Base-by-base conservation (phyloP, 2,329 filamentous ascomycete species). In the Hysterium pulicare region DNA sequence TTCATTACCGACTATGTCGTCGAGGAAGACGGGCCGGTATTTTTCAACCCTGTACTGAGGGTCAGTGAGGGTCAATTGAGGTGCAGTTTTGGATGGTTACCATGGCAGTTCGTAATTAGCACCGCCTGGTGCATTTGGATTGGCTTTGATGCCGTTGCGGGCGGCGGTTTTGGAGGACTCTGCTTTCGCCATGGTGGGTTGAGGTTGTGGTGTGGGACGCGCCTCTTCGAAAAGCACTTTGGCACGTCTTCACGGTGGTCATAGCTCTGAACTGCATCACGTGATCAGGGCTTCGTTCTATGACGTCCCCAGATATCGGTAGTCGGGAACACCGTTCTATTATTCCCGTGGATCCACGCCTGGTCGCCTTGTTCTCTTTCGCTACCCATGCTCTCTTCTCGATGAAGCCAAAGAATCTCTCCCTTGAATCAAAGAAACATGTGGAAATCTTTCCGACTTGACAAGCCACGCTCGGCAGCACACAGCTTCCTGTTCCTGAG, bases 1-100 rank as follows among this genome's bases (percentile, higher is more conserved):
- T 16, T 88, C 95, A 69, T 98, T 98, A 61, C 93, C 93, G 41
- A 98, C 93, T 40, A 98, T 84, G 71, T 98, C 91, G 71, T 97
- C 90, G 22, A 98, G 82, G 69, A 94, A 94, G 40, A 95, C 79
- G 1, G 93, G 93, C 30, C 93, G 81, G 73, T 97, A 98, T 68
- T 98, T 98, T 71, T 98, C 93, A 47, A 98, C 93, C 93, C 91
- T 96, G 39, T 10, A 36, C 16, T 9, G 7, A 15, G 15, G n/a
- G 35, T 26, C 37, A 35, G 33, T 9, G 2, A 24, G 37, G 20
- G 21, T 19, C 10, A 26, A 10, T 38, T n/a, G n/a, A n/a, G n/a
- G n/a, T n/a, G n/a, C n/a, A 15, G 31, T 33, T 20, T 21, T 40
- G 10, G 20, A 22, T 23, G 23, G 22, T 45, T 72, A 89, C 86